Percentiles rank a stretch among this genome's conserved stretches.
phyloP scores from a whole-genome alignment of 2,329 filamentous ascomycete genomes.

The Alternaria arbusti region DNA sequence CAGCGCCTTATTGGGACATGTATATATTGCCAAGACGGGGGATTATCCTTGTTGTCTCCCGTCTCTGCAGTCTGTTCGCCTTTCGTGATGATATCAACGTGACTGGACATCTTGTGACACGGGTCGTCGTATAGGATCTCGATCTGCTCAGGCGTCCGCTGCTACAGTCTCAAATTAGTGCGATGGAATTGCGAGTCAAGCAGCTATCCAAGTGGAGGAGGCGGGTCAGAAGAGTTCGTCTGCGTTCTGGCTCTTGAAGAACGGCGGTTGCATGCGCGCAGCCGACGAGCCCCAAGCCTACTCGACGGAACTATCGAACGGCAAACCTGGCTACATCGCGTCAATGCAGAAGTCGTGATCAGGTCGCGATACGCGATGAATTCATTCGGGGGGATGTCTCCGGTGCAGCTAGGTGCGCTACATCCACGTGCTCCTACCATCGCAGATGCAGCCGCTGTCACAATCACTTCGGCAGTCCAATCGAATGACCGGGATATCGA shows the following conservation, averaged over 20 bases:
- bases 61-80: not conserved
- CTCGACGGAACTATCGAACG: not conserved
- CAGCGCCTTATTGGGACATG: not conserved
- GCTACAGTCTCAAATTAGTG: not conserved
- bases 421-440: constrained; percentile 2
- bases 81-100: not conserved
- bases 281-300: not conserved
- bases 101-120: not conserved
- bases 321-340: not conserved
- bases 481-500: not conserved
- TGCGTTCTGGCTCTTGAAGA: constrained; percentile 7
- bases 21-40: constrained; percentile 9
- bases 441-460: not conserved
- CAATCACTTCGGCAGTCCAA: not conserved
- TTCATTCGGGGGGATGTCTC: not conserved
- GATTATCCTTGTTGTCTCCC: not conserved
- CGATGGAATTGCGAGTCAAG: constrained; percentile 1
- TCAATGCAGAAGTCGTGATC: not conserved
- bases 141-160: not conserved
- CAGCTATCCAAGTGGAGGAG: not conserved
- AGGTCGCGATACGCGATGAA: not conserved
- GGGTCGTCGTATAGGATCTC: not conserved
- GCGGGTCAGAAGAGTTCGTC: constrained; percentile 3
- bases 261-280: not conserved
- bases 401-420: not conserved